Conservation (phyloP, 768 basidiomycete genomes). For the Mrakia blollopis region DNA sequence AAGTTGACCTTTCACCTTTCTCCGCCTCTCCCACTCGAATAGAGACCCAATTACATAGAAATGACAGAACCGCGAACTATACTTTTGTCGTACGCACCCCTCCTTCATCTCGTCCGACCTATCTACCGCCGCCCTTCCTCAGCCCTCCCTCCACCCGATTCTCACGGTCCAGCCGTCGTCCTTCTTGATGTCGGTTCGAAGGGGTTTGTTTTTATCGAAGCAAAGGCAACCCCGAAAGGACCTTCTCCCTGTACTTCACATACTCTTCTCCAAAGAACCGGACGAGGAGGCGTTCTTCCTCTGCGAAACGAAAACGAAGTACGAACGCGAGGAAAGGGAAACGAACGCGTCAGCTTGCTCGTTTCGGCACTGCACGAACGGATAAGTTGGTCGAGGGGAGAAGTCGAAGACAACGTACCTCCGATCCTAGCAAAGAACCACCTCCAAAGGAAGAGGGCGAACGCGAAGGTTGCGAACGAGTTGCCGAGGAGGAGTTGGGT, state of each 20-base stretch:
- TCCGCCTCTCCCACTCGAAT: no score
- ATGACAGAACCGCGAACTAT: no score
- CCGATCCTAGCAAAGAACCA: constrained; percentile 80
- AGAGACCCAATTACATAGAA: no score
- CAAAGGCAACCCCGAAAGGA: constrained; percentile 77
- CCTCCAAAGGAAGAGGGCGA: constrained; percentile 64
- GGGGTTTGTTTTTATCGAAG: constrained; percentile 13
- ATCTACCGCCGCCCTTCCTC: no score
- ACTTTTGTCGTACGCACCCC: no score
- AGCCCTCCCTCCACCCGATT: no score
- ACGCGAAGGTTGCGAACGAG: constrained; percentile 64
- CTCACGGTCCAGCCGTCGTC: no score
- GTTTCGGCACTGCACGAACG: no score
- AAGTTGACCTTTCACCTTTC: no score
- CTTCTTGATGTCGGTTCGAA: neutral
- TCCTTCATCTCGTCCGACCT: no score
- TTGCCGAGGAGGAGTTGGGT: constrained; percentile 91
- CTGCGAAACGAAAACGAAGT: constrained; percentile 47
- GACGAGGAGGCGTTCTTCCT: constrained; percentile 71
- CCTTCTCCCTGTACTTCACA: constrained; percentile 62
- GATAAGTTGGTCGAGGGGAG: no score
- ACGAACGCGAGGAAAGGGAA: no score
- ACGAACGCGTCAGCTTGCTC: neutral
- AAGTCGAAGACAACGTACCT: constrained; percentile 52
- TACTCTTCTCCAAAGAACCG: constrained; percentile 90